These are phyloP conservation scores for Trametes hirsuta DNA, from an alignment of 1,284 basidiomycete species.

Conservation along the genomic window DNA sequence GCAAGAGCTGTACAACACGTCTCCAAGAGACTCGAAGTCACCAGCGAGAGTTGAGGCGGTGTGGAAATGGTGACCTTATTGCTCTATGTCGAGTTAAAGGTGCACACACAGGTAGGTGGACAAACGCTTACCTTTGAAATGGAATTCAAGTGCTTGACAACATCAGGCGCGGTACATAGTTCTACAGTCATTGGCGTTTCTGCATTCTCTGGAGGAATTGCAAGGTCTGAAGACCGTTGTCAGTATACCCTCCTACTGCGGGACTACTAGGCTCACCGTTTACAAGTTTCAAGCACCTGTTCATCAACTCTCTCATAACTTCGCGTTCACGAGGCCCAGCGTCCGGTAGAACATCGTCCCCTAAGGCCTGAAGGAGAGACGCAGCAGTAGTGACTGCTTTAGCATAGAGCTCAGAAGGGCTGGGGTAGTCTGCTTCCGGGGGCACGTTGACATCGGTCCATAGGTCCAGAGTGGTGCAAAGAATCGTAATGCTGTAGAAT, in stretches of 20 bases:
- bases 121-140: conserved; percentile 1
- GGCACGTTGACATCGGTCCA: conserved; percentile 54
- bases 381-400: conserved; percentile 40
- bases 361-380: conserved; percentile 44
- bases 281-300: conserved; percentile 37
- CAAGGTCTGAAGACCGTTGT: conserved; percentile 4
- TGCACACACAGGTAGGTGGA: background rate
- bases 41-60: conserved; percentile 43
- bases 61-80: background rate
- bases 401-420: conserved; percentile 42
- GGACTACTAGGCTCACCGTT: conserved; percentile 10
- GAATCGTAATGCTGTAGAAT: conserved; percentile 52
- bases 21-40: conserved; percentile 50
- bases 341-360: conserved; percentile 37
- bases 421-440: conserved; percentile 39
- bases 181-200: conserved; percentile 6
- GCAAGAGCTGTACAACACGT: conserved; percentile 46
- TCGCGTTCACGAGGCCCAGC: conserved; percentile 39
- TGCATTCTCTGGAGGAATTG: background rate
- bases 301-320: conserved; percentile 46
- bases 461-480: conserved; percentile 56
- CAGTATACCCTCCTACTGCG: background rate
- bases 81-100: background rate
- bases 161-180: background rate
- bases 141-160: background rate